Evolutionary conservation across 441 rosid genomes (phyloP).

Genomic region (Arabidopsis hybrid): DNA sequence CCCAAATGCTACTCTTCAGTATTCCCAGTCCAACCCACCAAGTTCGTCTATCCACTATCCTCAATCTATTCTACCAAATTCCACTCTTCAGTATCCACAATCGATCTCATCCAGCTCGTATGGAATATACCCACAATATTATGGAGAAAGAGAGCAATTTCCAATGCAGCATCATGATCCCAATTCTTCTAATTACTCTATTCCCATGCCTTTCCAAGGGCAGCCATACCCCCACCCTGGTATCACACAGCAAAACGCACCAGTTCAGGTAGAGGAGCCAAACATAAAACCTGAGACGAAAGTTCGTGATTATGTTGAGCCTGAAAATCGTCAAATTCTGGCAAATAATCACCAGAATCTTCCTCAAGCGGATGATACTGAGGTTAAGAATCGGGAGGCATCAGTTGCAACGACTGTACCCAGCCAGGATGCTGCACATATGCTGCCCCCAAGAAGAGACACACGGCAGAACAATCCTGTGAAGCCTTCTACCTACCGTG

Average conservation of each 20-base stretch:
- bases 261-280: conserved; percentile 49
- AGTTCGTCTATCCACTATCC: conserved; percentile 41
- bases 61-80: conserved; percentile 30
- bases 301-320: conserved; percentile 49
- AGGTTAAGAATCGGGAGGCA: conserved; percentile 52
- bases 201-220: conserved; percentile 53
- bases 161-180: conserved; percentile 52
- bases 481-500: conserved; percentile 51
- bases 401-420: conserved; percentile 47
- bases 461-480: conserved; percentile 52
- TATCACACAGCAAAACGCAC: conserved; percentile 53
- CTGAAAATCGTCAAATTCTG: conserved; percentile 43
- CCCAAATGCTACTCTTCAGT: conserved; percentile 40
- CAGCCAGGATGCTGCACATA: conserved; percentile 46
- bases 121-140: conserved; percentile 61
- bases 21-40: conserved; percentile 42
- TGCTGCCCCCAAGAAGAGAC: conserved; percentile 52
- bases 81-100: conserved; percentile 43
- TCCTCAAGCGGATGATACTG: conserved; percentile 48
- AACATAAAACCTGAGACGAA: conserved; percentile 51
- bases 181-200: conserved; percentile 49
- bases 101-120: conserved; percentile 52
- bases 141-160: conserved; percentile 53
- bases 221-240: conserved; percentile 50
- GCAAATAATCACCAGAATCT: conserved; percentile 48